phyloP scores from a whole-genome alignment of 1,139 yeast species.

The Yamadazyma mexicana region DNA sequence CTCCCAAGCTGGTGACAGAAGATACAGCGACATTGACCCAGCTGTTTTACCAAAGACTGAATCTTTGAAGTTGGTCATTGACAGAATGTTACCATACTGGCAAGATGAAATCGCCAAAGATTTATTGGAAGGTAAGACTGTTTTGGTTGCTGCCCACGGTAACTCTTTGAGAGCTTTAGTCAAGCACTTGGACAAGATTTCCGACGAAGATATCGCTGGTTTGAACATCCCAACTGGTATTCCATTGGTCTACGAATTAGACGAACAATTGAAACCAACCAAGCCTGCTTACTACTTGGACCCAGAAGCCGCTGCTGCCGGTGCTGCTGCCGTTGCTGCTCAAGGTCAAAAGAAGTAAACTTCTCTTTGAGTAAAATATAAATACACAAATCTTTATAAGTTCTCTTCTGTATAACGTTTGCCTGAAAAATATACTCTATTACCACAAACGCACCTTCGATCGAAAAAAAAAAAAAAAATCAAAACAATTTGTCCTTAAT shows the following conservation, averaged over 20 bases:
- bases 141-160: slow-evolving; percentile 95
- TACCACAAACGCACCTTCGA: no score
- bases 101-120: slow-evolving; percentile 89
- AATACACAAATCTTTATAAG: no score
- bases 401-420: no score
- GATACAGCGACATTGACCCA: slow-evolving; percentile 83
- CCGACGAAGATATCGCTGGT: slow-evolving; percentile 89
- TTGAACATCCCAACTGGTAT: slow-evolving; percentile 99
- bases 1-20: slow-evolving; percentile 83
- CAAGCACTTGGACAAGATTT: slow-evolving; percentile 92
- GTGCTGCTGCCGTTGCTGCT: slow-evolving; percentile 99
- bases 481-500: neutral
- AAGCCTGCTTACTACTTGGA: slow-evolving; percentile 96
- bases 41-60: slow-evolving; percentile 89
- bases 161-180: slow-evolving; percentile 97
- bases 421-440: no score
- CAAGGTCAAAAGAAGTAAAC: slow-evolving; percentile 67
- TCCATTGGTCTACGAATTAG: slow-evolving; percentile 96
- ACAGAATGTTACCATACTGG: slow-evolving; percentile 98
- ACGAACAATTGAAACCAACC: slow-evolving; percentile 80
- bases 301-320: slow-evolving; percentile 99
- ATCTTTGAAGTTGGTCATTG: slow-evolving; percentile 92
- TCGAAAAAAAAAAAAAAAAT: slow-evolving; percentile 2
- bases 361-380: no score
- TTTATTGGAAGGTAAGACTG: slow-evolving; percentile 84